A percentile compares a stretch with the other conserved stretches of the same genome.
Evolutionary conservation across 345 rosid species (phyloP).

Genomic region (Adansonia digitata): DNA sequence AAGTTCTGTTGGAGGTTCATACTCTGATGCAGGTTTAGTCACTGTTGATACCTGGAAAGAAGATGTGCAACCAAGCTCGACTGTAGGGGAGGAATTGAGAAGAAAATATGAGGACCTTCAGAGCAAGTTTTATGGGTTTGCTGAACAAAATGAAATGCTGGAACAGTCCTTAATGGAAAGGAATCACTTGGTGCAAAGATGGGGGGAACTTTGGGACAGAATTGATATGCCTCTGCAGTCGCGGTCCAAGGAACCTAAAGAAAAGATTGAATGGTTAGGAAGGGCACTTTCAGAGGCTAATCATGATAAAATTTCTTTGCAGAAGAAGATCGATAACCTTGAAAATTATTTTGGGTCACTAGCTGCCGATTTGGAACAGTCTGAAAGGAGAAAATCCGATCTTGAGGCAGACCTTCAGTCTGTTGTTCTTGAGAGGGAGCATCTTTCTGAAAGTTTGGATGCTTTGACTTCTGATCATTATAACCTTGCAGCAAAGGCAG

Average conservation of each 20-base stretch:
- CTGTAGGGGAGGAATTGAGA: conserved; percentile 63
- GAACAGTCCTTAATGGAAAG: conserved; percentile 94
- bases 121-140: conserved; percentile 84
- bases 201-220: conserved; percentile 74
- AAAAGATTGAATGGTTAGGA: conserved; percentile 84
- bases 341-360: conserved; percentile 54
- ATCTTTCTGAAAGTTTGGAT: conserved; percentile 61
- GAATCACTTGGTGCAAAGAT: conserved; percentile 77
- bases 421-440: conserved; percentile 41
- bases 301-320: conserved; percentile 52
- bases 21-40: conserved; percentile 54
- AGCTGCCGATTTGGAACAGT: conserved; percentile 63
- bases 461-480: conserved; percentile 38
- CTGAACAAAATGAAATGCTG: conserved; percentile 98
- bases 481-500: conserved; percentile 37
- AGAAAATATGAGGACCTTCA: conserved; percentile 86
- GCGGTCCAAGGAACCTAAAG: conserved; percentile 66
- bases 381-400: conserved; percentile 42
- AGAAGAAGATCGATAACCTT: conserved; percentile 56
- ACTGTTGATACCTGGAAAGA: conserved; percentile 75
- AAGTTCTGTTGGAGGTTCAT: conserved; percentile 56
- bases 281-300: conserved; percentile 60
- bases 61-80: conserved; percentile 51
- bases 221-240: conserved; percentile 65
- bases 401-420: conserved; percentile 50